Percentiles rank a stretch among this genome's conserved stretches.
Conservation (phyloP, 2,329 filamentous ascomycete species). For the Aspergillus transmontanensis region DNA sequence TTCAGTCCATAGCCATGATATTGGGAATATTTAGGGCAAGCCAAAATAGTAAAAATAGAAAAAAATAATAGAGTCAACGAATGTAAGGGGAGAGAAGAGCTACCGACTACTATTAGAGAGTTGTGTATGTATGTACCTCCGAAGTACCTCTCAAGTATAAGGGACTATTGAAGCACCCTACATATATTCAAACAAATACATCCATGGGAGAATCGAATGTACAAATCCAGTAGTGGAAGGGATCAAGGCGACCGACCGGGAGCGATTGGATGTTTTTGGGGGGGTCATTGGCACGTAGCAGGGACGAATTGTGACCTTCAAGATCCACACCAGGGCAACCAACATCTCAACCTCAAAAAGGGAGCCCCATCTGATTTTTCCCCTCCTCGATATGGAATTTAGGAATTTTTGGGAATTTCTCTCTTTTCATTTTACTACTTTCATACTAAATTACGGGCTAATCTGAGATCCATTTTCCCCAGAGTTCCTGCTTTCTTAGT, state of each 20-base stretch:
- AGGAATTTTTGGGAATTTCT: not conserved
- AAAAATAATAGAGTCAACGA: not conserved
- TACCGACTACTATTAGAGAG: not conserved
- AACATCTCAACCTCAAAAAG: not conserved
- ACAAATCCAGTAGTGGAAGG: not conserved
- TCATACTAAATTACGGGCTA: slow-evolving; percentile 1
- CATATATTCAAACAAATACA: not conserved
- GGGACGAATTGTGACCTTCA: not conserved
- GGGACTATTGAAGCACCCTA: not conserved
- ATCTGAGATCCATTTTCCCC: slow-evolving; percentile 5
- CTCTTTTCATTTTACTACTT: not conserved
- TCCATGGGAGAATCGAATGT: not conserved
- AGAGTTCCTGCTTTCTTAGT: not conserved
- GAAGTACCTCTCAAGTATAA: not conserved
- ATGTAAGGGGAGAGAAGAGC: not conserved
- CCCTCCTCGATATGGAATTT: not conserved
- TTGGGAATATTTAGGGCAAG: not conserved
- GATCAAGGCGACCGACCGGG: not conserved
- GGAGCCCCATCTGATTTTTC: not conserved
- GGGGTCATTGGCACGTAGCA: not conserved
- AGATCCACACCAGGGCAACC: not conserved
- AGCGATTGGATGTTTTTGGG: not conserved
- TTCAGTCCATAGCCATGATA: no score
- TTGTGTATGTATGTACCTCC: not conserved
- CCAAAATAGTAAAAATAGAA: not conserved